Conservation (phyloP, 2,329 filamentous ascomycete species). For the Cercospora brassicicola region DNA sequence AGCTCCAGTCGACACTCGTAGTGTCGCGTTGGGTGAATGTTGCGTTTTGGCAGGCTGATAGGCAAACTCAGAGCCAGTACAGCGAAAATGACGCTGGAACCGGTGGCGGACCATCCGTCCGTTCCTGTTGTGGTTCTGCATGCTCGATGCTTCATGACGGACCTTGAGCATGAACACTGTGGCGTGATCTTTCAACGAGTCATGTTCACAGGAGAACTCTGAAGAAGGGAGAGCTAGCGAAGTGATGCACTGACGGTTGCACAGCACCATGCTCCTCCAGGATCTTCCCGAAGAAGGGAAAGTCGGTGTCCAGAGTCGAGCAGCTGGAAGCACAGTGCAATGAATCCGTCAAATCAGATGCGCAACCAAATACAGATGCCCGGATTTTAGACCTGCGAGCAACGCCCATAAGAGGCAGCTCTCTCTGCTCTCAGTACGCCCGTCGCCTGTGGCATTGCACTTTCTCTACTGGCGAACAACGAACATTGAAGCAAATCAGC, state of each 20-base stretch:
- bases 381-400: neutral
- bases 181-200: neutral
- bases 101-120: neutral
- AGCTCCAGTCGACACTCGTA: neutral
- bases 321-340: conserved; percentile 11
- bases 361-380: conserved; percentile 6
- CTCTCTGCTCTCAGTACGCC: neutral
- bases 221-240: conserved; percentile 11
- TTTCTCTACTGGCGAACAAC: neutral
- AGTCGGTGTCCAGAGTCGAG: conserved; percentile 12
- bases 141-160: neutral
- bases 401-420: neutral
- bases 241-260: neutral
- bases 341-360: conserved; percentile 15
- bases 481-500: neutral
- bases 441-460: conserved; percentile 16
- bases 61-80: neutral
- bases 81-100: neutral
- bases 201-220: conserved; percentile 9
- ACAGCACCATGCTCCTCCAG: conserved; percentile 8
- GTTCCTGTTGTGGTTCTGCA: neutral
- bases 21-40: neutral
- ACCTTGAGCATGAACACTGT: conserved; percentile 9
- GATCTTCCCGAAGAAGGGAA: conserved; percentile 19
- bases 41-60: too few relatives aligned